A percentile compares a stretch with the other conserved stretches of the same genome.
phyloP scores from a whole-genome alignment of 768 basidiomycete species.

The Serendipita vermifera region DNA sequence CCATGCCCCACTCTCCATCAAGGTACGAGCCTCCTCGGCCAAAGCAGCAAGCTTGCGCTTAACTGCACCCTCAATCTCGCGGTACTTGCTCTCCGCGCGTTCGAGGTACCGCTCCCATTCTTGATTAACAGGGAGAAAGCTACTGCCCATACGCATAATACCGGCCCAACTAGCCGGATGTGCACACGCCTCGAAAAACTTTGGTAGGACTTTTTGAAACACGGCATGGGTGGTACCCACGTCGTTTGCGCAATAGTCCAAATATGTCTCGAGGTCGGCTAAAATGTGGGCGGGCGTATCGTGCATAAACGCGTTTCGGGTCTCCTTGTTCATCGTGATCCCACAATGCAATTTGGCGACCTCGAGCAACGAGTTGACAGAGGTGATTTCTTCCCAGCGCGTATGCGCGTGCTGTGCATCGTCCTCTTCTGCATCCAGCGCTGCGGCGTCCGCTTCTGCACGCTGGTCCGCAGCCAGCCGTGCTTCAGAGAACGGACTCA shows the following conservation, averaged over 20 bases:
- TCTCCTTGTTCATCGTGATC: conserved; percentile 62
- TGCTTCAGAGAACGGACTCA: conserved; percentile 26
- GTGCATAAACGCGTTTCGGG: conserved; percentile 65
- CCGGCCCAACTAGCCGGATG: conserved; percentile 90
- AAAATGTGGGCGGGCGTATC: conserved; percentile 50
- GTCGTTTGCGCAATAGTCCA: conserved; percentile 77
- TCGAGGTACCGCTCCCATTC: conserved; percentile 76
- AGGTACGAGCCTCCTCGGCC: conserved; percentile 42
- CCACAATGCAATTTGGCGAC: conserved; percentile 84
- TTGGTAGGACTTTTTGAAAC: conserved; percentile 60
- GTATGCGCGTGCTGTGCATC: conserved; percentile 35
- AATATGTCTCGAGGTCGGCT: conserved; percentile 53
- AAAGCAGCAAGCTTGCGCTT: conserved; percentile 49
- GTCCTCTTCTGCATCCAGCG: conserved; percentile 28
- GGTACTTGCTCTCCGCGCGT: conserved; percentile 64
- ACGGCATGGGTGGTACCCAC: conserved; percentile 76
- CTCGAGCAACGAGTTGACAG: conserved; percentile 82
- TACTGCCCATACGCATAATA: conserved; percentile 79
- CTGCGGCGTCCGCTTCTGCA: conserved; percentile 11
- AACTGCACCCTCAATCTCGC: conserved; percentile 52
- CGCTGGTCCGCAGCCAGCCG: background rate
- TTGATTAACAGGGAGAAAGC: conserved; percentile 82
- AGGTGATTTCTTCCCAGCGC: conserved; percentile 88
- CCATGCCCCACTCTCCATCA: conserved; percentile 45
- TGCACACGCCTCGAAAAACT: conserved; percentile 72